phyloP scores from a whole-genome alignment of 2,329 filamentous ascomycete species.

The Apiospora pterosperma region DNA sequence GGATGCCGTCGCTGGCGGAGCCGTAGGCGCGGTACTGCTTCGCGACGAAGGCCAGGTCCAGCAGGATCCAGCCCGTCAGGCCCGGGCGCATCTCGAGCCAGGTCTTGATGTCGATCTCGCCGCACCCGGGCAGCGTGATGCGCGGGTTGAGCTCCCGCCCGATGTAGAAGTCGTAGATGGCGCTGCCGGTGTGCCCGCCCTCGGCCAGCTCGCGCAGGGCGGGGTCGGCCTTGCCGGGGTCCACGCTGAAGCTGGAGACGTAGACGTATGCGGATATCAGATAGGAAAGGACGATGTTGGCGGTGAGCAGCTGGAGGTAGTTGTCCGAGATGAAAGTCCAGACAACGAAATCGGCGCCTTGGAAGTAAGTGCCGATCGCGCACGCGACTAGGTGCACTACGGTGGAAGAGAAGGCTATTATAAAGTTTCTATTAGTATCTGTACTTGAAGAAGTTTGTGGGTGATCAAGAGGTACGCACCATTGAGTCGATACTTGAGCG shows the following conservation, averaged over 20 bases:
- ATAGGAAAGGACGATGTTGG: slow-evolving; percentile 75
- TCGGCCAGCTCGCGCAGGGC: slow-evolving; percentile 68
- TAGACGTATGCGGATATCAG: slow-evolving; percentile 76
- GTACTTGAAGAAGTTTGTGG: background rate
- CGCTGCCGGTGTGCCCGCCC: slow-evolving; percentile 78
- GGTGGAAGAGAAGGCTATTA: slow-evolving; percentile 69
- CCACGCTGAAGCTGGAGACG: slow-evolving; percentile 75
- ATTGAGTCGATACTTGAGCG: slow-evolving; percentile 80
- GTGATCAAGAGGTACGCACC: slow-evolving; percentile 39
- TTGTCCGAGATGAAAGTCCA: slow-evolving; percentile 95
- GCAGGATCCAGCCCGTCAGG: slow-evolving; percentile 81
- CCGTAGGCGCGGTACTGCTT: slow-evolving; percentile 86
- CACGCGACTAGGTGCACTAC: slow-evolving; percentile 68
- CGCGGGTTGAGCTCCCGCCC: slow-evolving; percentile 93
- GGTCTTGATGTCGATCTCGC: slow-evolving; percentile 84
- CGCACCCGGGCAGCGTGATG: slow-evolving; percentile 71
- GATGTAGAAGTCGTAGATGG: slow-evolving; percentile 95
- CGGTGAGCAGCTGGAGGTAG: slow-evolving; percentile 79
- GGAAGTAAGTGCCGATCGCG: slow-evolving; percentile 68
- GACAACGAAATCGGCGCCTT: slow-evolving; percentile 78
- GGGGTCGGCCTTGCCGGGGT: slow-evolving; percentile 63
- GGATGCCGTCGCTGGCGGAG: slow-evolving; percentile 79
- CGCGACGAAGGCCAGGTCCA: slow-evolving; percentile 80
- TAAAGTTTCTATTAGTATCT: background rate
- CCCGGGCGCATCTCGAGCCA: slow-evolving; percentile 88